Conservation (phyloP, 306 rosid species). For the Myrica gale region DNA sequence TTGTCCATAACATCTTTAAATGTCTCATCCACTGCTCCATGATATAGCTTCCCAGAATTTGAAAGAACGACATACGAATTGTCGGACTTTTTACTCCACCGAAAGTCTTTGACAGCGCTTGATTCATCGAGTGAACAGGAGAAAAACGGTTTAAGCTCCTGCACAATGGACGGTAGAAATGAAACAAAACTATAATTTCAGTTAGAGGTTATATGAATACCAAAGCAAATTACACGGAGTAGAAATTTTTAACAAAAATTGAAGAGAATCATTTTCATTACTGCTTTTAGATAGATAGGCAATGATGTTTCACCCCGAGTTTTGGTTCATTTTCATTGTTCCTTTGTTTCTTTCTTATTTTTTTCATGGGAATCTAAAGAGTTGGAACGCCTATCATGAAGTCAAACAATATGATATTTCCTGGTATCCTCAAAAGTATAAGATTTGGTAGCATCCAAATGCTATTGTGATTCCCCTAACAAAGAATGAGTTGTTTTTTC, state of each 20-base stretch:
- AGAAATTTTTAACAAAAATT: background rate
- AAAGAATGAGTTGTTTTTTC: background rate
- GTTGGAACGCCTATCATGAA: background rate
- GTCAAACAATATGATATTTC: background rate
- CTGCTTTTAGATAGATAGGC: background rate
- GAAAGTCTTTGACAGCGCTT: conserved; percentile 60
- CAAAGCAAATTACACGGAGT: conserved; percentile 12
- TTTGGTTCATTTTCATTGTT: too few relatives aligned
- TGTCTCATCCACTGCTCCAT: conserved; percentile 48
- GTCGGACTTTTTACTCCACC: conserved; percentile 58
- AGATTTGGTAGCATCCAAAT: background rate
- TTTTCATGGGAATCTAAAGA: background rate
- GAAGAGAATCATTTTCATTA: background rate
- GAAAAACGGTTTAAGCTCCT: conserved; percentile 54
- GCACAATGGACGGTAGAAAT: conserved; percentile 31
- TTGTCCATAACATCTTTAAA: conserved; percentile 49
- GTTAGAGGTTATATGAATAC: background rate
- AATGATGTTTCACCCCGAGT: background rate
- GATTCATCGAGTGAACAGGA: conserved; percentile 51
- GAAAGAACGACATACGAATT: conserved; percentile 63
- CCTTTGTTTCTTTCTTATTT: background rate
- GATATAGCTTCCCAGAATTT: conserved; percentile 49
- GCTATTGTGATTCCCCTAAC: background rate
- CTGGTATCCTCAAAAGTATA: background rate
- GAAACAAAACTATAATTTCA: background rate